Evolutionary conservation across 1,284 basidiomycete species (phyloP).

Genomic region (Pseudomicrostroma phylloplanum): DNA sequence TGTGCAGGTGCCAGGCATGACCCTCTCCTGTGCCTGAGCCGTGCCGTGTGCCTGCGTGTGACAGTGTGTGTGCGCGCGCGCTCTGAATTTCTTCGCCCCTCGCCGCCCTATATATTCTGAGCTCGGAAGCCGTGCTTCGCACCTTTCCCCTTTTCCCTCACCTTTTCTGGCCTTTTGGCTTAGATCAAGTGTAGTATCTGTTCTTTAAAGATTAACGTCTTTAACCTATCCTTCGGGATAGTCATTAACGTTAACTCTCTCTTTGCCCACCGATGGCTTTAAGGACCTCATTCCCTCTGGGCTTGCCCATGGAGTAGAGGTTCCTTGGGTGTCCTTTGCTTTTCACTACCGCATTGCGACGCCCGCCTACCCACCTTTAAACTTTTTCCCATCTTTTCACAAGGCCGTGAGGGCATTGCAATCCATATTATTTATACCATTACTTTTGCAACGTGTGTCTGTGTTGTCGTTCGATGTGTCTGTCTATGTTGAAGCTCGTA

Average conservation of each 20-base stretch:
- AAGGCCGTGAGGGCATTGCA: background rate
- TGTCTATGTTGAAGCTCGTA: background rate
- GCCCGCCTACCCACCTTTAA: slow-evolving; percentile 19
- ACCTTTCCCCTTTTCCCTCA: slow-evolving; percentile 13
- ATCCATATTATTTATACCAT: too few relatives aligned
- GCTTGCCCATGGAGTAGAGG: slow-evolving; percentile 20
- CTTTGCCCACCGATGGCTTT: slow-evolving; percentile 14
- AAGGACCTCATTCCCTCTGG: slow-evolving; percentile 14
- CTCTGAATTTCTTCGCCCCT: too few relatives aligned
- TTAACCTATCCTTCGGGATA: slow-evolving; percentile 21
- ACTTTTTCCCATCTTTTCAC: slow-evolving; percentile 7
- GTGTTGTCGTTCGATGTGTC: too few relatives aligned
- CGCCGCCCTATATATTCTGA: too few relatives aligned
- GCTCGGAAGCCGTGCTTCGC: too few relatives aligned
- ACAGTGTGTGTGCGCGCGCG: too few relatives aligned
- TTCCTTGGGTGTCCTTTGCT: slow-evolving; percentile 26
- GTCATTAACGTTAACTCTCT: slow-evolving; percentile 23
- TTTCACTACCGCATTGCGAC: slow-evolving; percentile 27
- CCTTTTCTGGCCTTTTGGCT: slow-evolving; percentile 34
- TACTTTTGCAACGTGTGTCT: too few relatives aligned
- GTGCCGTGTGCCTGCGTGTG: too few relatives aligned
- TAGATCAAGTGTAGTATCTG: slow-evolving; percentile 43
- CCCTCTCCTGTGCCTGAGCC: too few relatives aligned
- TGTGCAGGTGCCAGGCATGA: too few relatives aligned
- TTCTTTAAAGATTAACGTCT: slow-evolving; percentile 34